Evolutionary conservation across 2,329 filamentous ascomycete species (phyloP).

Genomic region (Cladosporium sp.): DNA sequence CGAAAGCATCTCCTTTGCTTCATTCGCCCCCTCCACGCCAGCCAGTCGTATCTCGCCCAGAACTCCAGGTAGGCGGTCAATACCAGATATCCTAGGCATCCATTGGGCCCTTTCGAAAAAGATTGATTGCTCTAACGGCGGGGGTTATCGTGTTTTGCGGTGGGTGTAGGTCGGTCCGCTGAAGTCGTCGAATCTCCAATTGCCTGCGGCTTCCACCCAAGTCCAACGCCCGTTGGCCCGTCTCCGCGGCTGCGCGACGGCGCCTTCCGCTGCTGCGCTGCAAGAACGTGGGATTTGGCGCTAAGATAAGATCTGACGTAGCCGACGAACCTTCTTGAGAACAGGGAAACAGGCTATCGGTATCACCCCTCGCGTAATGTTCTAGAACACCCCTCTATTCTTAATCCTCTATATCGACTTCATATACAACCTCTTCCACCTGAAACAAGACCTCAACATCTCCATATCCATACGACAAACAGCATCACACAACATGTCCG

Average conservation of each 20-base stretch:
- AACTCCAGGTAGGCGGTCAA: neutral
- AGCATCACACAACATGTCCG: constrained; percentile 11
- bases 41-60: neutral
- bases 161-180: neutral
- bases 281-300: neutral
- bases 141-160: neutral
- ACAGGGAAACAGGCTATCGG: neutral
- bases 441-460: neutral
- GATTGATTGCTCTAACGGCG: neutral
- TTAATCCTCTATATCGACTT: neutral
- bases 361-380: neutral
- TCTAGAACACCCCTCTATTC: neutral
- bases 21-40: neutral
- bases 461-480: neutral
- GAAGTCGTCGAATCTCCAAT: neutral
- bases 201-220: neutral
- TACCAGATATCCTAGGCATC: neutral
- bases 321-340: neutral
- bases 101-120: neutral
- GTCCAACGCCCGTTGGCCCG: neutral
- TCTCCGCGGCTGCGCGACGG: neutral
- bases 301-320: neutral
- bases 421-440: no score
- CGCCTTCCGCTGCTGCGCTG: no score
- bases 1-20: neutral